A percentile compares a stretch with the other conserved stretches of the same genome.
phyloP scores from a whole-genome alignment of 2,329 filamentous ascomycete genomes.

The Allantophomopsis cytisporea region DNA sequence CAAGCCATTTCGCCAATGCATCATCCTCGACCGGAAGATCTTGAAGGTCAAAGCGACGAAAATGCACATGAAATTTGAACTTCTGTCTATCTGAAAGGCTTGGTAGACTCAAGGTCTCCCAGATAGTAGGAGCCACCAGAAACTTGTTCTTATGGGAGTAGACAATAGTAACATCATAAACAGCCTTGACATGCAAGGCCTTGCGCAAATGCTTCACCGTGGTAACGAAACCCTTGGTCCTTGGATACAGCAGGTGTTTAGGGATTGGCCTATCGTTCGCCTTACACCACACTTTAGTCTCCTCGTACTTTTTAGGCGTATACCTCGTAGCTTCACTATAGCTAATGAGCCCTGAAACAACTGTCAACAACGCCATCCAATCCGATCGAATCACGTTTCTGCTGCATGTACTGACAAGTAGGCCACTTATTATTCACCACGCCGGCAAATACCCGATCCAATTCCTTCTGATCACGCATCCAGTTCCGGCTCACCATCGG shows the following conservation, averaged over 20 bases:
- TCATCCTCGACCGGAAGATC: conserved; percentile 32
- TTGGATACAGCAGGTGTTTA: conserved; percentile 43
- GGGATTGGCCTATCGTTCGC: conserved; percentile 34
- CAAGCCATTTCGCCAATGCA: conserved; percentile 35
- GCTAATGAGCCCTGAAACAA: conserved; percentile 41
- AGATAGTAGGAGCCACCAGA: conserved; percentile 33
- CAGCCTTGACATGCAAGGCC: conserved; percentile 34
- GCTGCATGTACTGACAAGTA: conserved; percentile 32
- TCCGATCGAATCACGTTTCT: too few relatives aligned
- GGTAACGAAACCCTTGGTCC: conserved; percentile 46
- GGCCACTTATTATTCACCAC: conserved; percentile 37
- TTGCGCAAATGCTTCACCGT: conserved; percentile 40
- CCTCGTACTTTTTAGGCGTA: neutral
- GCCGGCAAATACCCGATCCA: conserved; percentile 41
- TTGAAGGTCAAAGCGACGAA: conserved; percentile 31
- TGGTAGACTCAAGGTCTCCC: conserved; percentile 32
- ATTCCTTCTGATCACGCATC: conserved; percentile 39
- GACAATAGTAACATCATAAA: conserved; percentile 41
- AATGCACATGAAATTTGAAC: conserved; percentile 36
- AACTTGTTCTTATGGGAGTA: conserved; percentile 31
- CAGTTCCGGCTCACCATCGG: conserved; percentile 47
- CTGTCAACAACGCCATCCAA: neutral
- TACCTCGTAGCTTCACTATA: conserved; percentile 50
- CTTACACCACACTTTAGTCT: conserved; percentile 24
- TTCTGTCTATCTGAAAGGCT: conserved; percentile 23